Conservation (phyloP, 1,139 yeast genomes). For the Suhomyces anneliseae region DNA sequence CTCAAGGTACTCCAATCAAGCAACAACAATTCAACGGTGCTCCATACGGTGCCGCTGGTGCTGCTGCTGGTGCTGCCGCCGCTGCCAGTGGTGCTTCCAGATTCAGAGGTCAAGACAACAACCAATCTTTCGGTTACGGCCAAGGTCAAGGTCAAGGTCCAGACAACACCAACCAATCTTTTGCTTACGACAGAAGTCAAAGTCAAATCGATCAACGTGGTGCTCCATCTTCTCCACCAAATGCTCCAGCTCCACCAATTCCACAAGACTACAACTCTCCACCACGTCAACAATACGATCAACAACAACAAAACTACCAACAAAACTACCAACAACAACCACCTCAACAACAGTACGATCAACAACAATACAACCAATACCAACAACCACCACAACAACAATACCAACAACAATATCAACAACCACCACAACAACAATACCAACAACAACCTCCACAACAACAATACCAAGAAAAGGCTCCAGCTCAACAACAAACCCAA, state of each 20-base stretch:
- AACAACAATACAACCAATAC: conserved; percentile 1
- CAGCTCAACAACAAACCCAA: conserved; percentile 8
- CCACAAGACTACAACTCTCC: conserved; percentile 13
- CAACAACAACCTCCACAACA: conserved; percentile 8
- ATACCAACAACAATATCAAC: not conserved
- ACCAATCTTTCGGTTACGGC: conserved; percentile 36
- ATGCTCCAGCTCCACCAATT: conserved; percentile 10
- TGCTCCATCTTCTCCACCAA: conserved; percentile 8
- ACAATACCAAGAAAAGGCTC: conserved; percentile 9
- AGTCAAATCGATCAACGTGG: not conserved
- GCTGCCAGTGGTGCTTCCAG: conserved; percentile 13
- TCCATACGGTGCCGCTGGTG: conserved; percentile 2
- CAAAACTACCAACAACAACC: not conserved
- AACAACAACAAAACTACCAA: not conserved
- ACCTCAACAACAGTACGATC: not conserved
- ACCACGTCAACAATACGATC: not conserved
- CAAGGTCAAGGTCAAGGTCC: not conserved
- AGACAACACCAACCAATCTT: not conserved
- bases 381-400: not conserved
- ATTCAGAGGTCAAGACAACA: conserved; percentile 27
- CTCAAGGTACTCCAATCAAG: conserved; percentile 18
- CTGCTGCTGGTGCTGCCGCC: conserved; percentile 9
- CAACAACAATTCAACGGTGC: conserved; percentile 7
- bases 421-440: not conserved
- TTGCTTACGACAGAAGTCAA: not conserved